Base-by-base conservation (phyloP, 2,329 filamentous ascomycete genomes). In the Sporothrix variecibatus region DNA sequence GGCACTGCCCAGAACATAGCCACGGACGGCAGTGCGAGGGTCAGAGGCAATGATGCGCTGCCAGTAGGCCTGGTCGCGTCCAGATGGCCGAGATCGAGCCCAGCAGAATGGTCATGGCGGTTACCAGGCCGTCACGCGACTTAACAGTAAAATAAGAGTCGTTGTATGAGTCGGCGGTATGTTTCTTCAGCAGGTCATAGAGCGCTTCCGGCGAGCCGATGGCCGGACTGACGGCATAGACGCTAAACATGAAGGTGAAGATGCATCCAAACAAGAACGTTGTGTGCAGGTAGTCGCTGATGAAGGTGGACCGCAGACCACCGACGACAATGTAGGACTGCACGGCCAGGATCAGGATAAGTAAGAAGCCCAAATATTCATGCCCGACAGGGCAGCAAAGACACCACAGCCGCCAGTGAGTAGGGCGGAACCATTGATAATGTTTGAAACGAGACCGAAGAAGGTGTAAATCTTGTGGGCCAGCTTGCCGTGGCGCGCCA, bases 311-410 rank as follows among this genome's bases (percentile, higher is more conserved):
- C 23, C 58, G 58, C 3, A 62, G 15, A 2, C 58, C 58, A 17
- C 58, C 58, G 58, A 62, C 58, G 58, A 62, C 58, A 62, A 62
- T 62, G 58, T 62, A 62, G 12, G 58, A 62, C 31, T 62, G 58
- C 17, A 62, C 58, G 58, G 58, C 58, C 31, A 62, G 12, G 15
- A 62, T 62, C 5, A 62, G 28, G 11, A 62, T 62, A 62, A 62
- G 17, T 62, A 62, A 31, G 58, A 62, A 1, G 58, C 58, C 58
- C 58, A 62, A 4, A 62, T 62, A 31, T 62, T 62, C 58, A 62
- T 62, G 28, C 58, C 58, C 0, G 58, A 62, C 15, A 62, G 31
- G 1, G 58, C 28, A 0, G 58, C 28, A 38, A 62, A 62, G 2
- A 62, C 58, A 17, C 58, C 58, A 7, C 58, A 62, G 7, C 58